Evolutionary conservation across 2,329 filamentous ascomycete species (phyloP).

Genomic region (Diaporthe aspalathi): DNA sequence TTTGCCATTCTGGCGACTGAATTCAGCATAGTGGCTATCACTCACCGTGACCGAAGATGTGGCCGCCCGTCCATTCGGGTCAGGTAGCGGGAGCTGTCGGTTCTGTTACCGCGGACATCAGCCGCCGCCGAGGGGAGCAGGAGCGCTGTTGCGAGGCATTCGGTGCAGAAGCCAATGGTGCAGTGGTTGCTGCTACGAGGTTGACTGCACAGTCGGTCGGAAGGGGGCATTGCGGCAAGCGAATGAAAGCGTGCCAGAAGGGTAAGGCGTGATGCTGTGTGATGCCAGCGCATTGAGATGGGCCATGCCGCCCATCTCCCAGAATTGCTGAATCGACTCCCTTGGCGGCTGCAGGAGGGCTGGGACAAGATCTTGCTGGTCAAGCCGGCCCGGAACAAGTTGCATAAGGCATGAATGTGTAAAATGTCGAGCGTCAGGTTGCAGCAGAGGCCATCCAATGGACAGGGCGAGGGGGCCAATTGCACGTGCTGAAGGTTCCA

Average conservation of each 20-base stretch:
- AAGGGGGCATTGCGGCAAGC: slow-evolving; percentile 42
- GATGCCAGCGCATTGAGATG: slow-evolving; percentile 40
- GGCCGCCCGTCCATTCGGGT: neutral
- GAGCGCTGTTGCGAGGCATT: no score
- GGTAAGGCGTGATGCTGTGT: slow-evolving; percentile 45
- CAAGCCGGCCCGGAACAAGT: slow-evolving; percentile 6
- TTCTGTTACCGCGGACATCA: no score
- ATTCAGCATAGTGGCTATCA: no score
- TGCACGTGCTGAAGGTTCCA: slow-evolving; percentile 33
- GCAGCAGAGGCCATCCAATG: slow-evolving; percentile 35
- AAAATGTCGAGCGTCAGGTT: slow-evolving; percentile 35
- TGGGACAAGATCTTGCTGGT: slow-evolving; percentile 28
- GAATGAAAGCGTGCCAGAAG: slow-evolving; percentile 38
- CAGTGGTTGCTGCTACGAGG: slow-evolving; percentile 42
- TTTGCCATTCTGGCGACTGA: no score
- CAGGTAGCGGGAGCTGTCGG: no score
- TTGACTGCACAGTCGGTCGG: slow-evolving; percentile 44
- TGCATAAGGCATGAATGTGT: slow-evolving; percentile 35
- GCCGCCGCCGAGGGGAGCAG: no score
- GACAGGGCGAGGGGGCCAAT: slow-evolving; percentile 7
- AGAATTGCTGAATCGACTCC: slow-evolving; percentile 39
- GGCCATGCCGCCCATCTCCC: slow-evolving; percentile 42
- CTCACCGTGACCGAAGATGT: neutral
- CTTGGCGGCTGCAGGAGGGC: slow-evolving; percentile 34
- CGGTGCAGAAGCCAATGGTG: slow-evolving; percentile 42